Conservation (phyloP, 1,284 basidiomycete species). For the Vanrija humicola region DNA sequence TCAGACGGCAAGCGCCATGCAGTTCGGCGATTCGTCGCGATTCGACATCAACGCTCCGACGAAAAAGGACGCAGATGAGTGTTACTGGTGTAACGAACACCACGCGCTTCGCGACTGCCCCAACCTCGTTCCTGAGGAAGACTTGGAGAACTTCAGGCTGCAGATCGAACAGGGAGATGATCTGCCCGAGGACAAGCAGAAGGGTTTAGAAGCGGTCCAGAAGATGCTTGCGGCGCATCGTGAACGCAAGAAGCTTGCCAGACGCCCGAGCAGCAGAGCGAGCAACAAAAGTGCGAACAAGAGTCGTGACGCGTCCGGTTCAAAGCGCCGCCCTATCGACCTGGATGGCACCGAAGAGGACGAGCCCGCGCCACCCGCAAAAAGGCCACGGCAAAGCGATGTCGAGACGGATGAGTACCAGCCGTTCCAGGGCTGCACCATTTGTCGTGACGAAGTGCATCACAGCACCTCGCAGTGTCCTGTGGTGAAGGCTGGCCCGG, state of each 20-base stretch:
- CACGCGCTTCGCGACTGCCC: conserved; percentile 10
- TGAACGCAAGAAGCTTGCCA: neutral
- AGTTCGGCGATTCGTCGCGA: conserved; percentile 15
- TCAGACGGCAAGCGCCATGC: neutral
- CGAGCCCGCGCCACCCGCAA: neutral
- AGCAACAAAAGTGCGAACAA: neutral
- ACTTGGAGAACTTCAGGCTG: neutral
- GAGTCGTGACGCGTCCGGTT: neutral
- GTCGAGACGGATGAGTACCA: neutral
- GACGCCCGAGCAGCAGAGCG: neutral
- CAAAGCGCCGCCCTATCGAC: neutral
- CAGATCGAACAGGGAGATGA: neutral
- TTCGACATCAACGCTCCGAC: neutral
- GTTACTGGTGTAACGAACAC: conserved; percentile 9
- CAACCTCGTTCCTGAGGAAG: neutral
- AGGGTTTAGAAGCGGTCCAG: conserved; percentile 1
- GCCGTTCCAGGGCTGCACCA: conserved; percentile 5
- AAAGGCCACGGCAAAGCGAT: neutral
- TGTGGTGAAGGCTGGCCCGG: conserved; percentile 8
- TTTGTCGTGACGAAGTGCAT: neutral
- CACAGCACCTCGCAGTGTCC: conserved; percentile 9
- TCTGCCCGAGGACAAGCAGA: conserved; percentile 3
- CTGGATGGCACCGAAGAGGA: neutral
- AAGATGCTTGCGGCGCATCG: conserved; percentile 5
- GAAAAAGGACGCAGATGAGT: neutral